phyloP scores from a whole-genome alignment of 371 early-diverging fungal genomes.

The Coemansia sp. region DNA sequence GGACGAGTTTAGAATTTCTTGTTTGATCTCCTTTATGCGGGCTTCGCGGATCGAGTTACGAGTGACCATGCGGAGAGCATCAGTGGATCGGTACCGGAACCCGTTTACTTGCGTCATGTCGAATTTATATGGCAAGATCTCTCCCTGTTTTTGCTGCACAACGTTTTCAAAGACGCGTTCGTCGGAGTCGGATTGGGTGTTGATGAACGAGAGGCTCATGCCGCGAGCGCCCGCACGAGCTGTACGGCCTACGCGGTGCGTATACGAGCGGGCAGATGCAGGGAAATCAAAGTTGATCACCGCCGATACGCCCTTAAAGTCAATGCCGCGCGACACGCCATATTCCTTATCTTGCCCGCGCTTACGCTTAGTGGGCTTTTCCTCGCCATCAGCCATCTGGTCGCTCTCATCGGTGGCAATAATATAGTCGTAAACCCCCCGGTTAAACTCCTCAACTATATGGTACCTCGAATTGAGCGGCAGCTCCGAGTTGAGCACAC shows the following conservation, averaged over 20 bases:
- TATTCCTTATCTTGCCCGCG: constrained; percentile 75
- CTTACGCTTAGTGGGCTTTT: constrained; percentile 42
- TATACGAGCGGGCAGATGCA: constrained; percentile 81
- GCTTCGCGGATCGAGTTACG: constrained; percentile 80
- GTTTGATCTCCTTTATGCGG: constrained; percentile 86
- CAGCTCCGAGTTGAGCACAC: constrained; percentile 91
- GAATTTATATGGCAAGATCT: constrained; percentile 76
- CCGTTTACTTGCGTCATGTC: constrained; percentile 89
- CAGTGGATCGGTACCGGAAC: constrained; percentile 87
- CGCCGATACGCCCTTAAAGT: constrained; percentile 89
- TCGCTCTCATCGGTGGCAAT: constrained; percentile 93
- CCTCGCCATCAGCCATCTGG: constrained; percentile 57
- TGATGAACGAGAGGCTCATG: constrained; percentile 80
- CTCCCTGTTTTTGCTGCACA: constrained; percentile 63
- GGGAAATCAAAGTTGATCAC: constrained; percentile 99
- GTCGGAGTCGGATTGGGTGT: constrained; percentile 49
- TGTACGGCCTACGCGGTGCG: constrained; percentile 96
- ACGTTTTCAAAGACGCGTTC: constrained; percentile 73
- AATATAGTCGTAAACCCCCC: constrained; percentile 93
- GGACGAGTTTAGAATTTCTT: constrained; percentile 91
- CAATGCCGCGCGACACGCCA: constrained; percentile 97
- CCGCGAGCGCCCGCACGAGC: constrained; percentile 92
- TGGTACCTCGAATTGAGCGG: constrained; percentile 91
- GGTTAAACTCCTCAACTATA: constrained; percentile 95
- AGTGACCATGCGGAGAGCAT: constrained; percentile 84